Evolutionary conservation across 768 basidiomycete genomes (phyloP), one percentile per base, ranked within the genome.

Genomic region (Plicaturopsis crispa): DNA sequence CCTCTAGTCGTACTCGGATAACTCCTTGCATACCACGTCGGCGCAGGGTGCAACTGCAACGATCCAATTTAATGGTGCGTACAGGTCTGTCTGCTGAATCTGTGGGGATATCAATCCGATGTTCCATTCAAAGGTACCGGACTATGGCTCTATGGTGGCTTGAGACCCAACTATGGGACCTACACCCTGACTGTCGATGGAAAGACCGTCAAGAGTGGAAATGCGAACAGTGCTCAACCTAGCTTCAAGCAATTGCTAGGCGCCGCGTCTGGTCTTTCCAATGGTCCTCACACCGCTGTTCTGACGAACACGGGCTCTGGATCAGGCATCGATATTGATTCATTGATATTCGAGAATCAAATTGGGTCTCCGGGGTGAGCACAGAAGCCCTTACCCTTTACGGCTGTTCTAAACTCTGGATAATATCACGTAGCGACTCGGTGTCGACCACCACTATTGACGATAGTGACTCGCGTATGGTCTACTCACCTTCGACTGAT

Each of bases 91-190:
- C 26, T 24, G 8, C 19, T 21, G 8, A 14, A 13, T 13, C 33
- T 21, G 11, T 5, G 4, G 31, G 18, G 18, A 18, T 23, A 7
- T 31, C 35, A 35, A 28, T 48, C 31, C 14, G 36, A n/a, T n/a
- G n/a, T n/a, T n/a, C n/a, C n/a, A n/a, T n/a, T 31, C 21, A 14
- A 28, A 72, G 68, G 70, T 24, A 76, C 72, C 40, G 77, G 72
- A 3, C 61, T 76, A 36, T 65, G 67, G 48, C 52, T 78, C 34
- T 73, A 66, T 48, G 75, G 73, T 21, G 70, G 67, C 4, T 58
- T 51, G 28, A 52, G 65, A 39, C 59, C 68, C 24, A 59, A 60
- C 39, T 72, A 76, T 48, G 73, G 76, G 39, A 52, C 54, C 11
- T 77, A 67, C 48, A 54, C 59, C 17, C 43, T 75, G 16, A 44